phyloP scores from a whole-genome alignment of 768 basidiomycete species.

The Lentinula sp. region DNA sequence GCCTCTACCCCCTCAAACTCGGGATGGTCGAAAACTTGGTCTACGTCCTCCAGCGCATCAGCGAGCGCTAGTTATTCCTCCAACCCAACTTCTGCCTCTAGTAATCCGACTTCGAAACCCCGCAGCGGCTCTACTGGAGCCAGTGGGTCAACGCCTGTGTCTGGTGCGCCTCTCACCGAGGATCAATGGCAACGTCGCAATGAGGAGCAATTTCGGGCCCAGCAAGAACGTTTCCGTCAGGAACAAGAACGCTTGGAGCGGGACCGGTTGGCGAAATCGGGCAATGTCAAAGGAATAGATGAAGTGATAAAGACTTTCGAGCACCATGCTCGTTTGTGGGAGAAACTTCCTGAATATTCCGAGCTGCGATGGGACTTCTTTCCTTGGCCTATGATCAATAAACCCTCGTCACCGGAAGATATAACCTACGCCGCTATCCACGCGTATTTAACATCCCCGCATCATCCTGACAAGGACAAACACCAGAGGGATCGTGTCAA shows the following conservation, averaged over 20 bases:
- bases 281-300: constrained; percentile 47
- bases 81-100: constrained; percentile 17
- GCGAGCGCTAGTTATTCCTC: constrained; percentile 18
- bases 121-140: constrained; percentile 20
- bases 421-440: constrained; percentile 49
- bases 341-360: constrained; percentile 30
- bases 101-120: constrained; percentile 18
- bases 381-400: constrained; percentile 68
- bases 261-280: constrained; percentile 28
- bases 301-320: constrained; percentile 52
- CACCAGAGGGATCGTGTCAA: constrained; percentile 65
- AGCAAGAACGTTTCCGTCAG: constrained; percentile 62
- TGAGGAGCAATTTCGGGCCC: constrained; percentile 54
- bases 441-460: constrained; percentile 55
- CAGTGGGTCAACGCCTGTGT: constrained; percentile 17
- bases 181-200: constrained; percentile 60
- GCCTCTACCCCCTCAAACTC: neutral
- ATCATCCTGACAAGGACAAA: constrained; percentile 47
- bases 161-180: constrained; percentile 19
- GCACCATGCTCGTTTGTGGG: constrained; percentile 60
- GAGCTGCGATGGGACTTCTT: constrained; percentile 59
- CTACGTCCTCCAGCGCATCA: constrained; percentile 22
- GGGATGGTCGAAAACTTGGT: constrained; percentile 15
- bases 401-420: constrained; percentile 52
- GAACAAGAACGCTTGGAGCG: constrained; percentile 58